Conservation (phyloP, 129 eudicot species). For the Flaveria brownii region DNA sequence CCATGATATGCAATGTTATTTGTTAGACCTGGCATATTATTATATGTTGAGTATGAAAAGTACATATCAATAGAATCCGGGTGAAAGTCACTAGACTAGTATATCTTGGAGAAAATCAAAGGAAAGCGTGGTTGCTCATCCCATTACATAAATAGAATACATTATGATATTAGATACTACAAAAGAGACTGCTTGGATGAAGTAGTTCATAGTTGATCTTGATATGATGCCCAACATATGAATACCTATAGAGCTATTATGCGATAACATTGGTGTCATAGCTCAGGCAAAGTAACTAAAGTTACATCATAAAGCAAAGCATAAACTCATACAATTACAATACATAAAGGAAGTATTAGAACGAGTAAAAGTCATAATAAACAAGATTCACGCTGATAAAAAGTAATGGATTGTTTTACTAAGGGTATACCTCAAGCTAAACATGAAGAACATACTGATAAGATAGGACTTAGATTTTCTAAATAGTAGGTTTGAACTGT, state of each 20-base stretch:
- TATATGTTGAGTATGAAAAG: no score
- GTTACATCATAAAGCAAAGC: neutral
- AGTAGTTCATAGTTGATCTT: neutral
- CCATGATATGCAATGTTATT: no score
- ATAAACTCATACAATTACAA: neutral
- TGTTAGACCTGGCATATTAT: no score
- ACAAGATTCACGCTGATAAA: neutral
- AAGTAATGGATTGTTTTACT: neutral
- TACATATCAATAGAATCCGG: no score
- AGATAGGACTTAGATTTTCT: neutral
- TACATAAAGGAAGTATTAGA: neutral
- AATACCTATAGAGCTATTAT: neutral
- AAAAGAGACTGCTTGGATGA: neutral
- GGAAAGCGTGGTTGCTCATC: no score
- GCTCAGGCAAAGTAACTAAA: neutral
- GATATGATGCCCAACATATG: neutral
- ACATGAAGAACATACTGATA: neutral
- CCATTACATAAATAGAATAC: neutral
- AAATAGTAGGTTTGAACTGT: neutral
- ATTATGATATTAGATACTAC: neutral
- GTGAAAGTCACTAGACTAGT: no score
- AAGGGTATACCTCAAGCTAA: neutral
- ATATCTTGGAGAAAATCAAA: no score
- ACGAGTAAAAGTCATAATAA: neutral
- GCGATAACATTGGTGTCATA: neutral